Evolutionary conservation across 306 rosid species (phyloP).

Genomic region (Begonia peltatifolia): DNA sequence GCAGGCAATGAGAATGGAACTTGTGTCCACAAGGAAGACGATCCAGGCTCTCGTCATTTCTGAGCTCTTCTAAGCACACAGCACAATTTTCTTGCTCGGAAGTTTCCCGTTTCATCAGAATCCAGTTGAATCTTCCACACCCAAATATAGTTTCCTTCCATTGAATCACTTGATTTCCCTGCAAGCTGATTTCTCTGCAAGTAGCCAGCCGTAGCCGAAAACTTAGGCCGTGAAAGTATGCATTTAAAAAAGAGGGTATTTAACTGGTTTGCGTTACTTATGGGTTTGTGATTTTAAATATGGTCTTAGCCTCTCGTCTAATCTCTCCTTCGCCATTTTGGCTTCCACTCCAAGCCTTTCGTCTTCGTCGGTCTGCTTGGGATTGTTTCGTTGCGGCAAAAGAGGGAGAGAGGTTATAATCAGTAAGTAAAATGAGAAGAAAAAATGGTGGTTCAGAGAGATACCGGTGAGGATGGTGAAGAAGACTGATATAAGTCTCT

Average conservation of each 20-base stretch:
- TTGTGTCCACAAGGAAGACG: slow-evolving; percentile 63
- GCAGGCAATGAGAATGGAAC: slow-evolving; percentile 60
- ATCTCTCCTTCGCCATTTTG: slow-evolving; percentile 57
- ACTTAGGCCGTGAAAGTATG: too few species aligned
- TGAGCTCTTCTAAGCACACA: slow-evolving; percentile 50
- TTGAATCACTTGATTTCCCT: slow-evolving; percentile 19
- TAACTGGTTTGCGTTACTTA: slow-evolving; percentile 2
- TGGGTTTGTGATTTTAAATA: slow-evolving; percentile 15
- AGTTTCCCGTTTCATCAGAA: slow-evolving; percentile 42
- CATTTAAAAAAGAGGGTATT: too few species aligned
- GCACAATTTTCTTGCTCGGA: slow-evolving; percentile 54
- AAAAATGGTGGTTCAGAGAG: not conserved
- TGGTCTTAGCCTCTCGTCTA: slow-evolving; percentile 50
- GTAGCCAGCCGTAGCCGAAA: too few species aligned
- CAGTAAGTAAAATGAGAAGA: not conserved
- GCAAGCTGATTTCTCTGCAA: slow-evolving; percentile 1
- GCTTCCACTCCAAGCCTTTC: slow-evolving; percentile 52
- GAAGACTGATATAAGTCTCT: slow-evolving; percentile 21
- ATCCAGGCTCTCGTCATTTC: slow-evolving; percentile 30
- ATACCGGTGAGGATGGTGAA: slow-evolving; percentile 25
- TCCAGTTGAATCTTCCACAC: slow-evolving; percentile 46
- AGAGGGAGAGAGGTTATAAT: too few species aligned
- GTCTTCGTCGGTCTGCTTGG: slow-evolving; percentile 20
- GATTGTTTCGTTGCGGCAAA: slow-evolving; percentile 21
- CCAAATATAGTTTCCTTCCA: slow-evolving; percentile 15